Base-by-base conservation (phyloP, 2,329 filamentous ascomycete species). In the Clonostachys chloroleuca region DNA sequence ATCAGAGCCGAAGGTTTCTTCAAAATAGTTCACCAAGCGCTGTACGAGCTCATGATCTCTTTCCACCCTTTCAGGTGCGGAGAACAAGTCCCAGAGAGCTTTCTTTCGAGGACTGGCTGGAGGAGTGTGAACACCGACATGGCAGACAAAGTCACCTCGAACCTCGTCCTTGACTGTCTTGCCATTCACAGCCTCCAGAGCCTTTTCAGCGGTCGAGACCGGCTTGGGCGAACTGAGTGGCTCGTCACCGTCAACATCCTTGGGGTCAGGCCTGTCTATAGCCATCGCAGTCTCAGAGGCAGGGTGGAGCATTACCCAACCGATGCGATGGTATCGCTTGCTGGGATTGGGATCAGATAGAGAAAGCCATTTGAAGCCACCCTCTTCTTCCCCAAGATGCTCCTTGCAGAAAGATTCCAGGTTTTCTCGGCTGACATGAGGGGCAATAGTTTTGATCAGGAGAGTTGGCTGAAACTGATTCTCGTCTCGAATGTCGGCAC, bases 401-500 rank as follows among this genome's bases (percentile, higher is more conserved):
- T 96, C 92, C 61, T 91, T 94, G 68, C 92, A 96, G 59, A 97
- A 96, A 3, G 84, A 84, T 66, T 99, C 94, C 17, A 99, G 81
- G 59, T 96, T 97, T 44, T 88, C 84, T 37, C 94, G 87, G 59
- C 90, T 96, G 52, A 99, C 94, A 49, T 95, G 95, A 8, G 94
- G 94, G 5, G 94, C 92, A 59, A 99, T 91, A 0, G 94, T 99
- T 73, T 99, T 99, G 75, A 99, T 96, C 42, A 99, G 81, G 16
- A 99, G 77, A 0, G 95, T 96, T 13, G 94, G 94, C 64, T 95
- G 90, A 54, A 86, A 84, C 34, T 94, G 80, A 43, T 87, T 88
- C 55, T 96, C 92, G 60, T 99, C 94, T 36, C 90, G 84, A 45
- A 97, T 80, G 54, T 97, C 92, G 43, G 88, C 89, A 30, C 88